Percentiles rank a stretch among this genome's conserved stretches.
phyloP scores from a whole-genome alignment of 2,329 filamentous ascomycete species.

The Macrophomina pseudophaseolina region DNA sequence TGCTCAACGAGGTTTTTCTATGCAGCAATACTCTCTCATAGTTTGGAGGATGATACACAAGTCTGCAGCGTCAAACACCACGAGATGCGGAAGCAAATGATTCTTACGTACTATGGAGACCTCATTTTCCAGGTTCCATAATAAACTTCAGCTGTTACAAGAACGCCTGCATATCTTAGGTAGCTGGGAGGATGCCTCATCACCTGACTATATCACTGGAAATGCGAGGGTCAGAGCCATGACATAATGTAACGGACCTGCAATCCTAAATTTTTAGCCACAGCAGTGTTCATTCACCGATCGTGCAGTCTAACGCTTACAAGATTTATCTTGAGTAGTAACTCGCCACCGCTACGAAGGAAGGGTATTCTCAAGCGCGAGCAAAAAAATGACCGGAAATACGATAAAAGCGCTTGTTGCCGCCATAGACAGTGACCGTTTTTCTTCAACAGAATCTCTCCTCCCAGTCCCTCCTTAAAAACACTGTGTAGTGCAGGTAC shows the following conservation, averaged over 20 bases:
- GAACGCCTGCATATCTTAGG: neutral
- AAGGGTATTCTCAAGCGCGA: neutral
- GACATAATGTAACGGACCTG: neutral
- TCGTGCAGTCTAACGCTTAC: neutral
- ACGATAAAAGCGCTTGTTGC: neutral
- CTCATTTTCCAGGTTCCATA: neutral
- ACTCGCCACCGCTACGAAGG: neutral
- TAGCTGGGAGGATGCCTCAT: neutral
- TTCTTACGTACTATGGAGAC: neutral
- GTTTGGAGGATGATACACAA: too few species aligned
- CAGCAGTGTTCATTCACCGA: too few species aligned
- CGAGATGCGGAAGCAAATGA: too few species aligned
- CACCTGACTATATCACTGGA: neutral
- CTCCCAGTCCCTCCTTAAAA: too few species aligned
- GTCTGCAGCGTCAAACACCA: too few species aligned
- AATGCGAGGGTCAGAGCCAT: neutral
- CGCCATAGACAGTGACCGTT: too few species aligned
- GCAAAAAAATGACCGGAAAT: neutral
- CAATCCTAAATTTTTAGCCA: neutral
- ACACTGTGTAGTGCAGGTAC: too few species aligned
- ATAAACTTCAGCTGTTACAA: constrained; percentile 1
- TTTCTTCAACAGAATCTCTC: too few species aligned
- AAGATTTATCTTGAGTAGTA: neutral
- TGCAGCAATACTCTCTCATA: too few species aligned
- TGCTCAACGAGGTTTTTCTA: too few species aligned